A percentile compares a stretch with the other conserved stretches of the same genome.
Conservation (phyloP, 306 rosid genomes). For the Amphicarpaea edgeworthii region DNA sequence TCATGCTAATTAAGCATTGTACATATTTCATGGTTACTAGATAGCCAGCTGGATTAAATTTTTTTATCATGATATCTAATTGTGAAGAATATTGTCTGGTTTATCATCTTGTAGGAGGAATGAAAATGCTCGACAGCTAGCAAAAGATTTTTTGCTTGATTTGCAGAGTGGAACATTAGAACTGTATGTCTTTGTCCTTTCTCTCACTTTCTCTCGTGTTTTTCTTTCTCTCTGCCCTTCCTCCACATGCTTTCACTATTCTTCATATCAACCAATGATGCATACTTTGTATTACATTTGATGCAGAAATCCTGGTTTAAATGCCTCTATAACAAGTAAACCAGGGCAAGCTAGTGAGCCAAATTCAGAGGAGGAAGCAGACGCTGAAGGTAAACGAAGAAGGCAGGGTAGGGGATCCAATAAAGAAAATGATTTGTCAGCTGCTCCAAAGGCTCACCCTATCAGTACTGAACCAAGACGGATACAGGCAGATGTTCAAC, state of each 20-base stretch:
- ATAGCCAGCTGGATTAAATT: constrained; percentile 4
- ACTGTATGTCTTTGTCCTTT: constrained; percentile 61
- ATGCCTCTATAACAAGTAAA: constrained; percentile 69
- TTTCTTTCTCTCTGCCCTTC: constrained; percentile 1
- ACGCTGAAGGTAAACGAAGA: constrained; percentile 72
- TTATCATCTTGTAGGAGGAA: constrained; percentile 77
- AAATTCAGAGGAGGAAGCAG: constrained; percentile 92
- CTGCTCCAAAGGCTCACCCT: constrained; percentile 89
- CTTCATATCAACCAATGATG: constrained; percentile 15
- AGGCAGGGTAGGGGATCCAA: constrained; percentile 75
- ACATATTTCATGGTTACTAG: constrained; percentile 1
- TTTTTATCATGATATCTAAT: constrained; percentile 11
- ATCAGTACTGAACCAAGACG: constrained; percentile 84
- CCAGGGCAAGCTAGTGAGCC: constrained; percentile 80
- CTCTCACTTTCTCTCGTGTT: not conserved
- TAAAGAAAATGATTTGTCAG: constrained; percentile 79
- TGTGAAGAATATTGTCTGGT: constrained; percentile 26
- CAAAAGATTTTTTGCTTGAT: constrained; percentile 89
- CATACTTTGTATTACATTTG: constrained; percentile 40
- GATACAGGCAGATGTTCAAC: constrained; percentile 82
- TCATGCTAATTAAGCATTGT: constrained; percentile 22
- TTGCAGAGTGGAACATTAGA: constrained; percentile 90
- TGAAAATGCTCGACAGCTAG: constrained; percentile 79
- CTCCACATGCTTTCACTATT: constrained; percentile 21
- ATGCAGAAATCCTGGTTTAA: constrained; percentile 82